A percentile compares a stretch with the other conserved stretches of the same genome.
phyloP scores from a whole-genome alignment of 2,329 filamentous ascomycete species.

The Teratosphaeria destructans region DNA sequence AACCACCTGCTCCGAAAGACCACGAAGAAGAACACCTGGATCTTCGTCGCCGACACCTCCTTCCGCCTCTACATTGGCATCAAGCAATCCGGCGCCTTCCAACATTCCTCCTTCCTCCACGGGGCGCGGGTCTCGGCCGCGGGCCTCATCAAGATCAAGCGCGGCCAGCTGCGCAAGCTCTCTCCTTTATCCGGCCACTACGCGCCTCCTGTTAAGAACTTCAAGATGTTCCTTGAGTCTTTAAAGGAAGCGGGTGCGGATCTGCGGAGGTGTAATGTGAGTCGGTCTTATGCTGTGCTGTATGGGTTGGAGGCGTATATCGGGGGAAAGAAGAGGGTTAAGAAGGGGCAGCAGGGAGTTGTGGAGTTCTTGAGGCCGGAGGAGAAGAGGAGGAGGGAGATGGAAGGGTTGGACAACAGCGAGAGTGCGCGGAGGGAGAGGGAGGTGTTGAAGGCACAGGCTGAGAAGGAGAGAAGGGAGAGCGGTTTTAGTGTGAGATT shows the following conservation, averaged over 20 bases:
- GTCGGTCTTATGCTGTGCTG: slow-evolving; percentile 70
- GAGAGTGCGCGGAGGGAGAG: slow-evolving; percentile 52
- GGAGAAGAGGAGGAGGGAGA: slow-evolving; percentile 37
- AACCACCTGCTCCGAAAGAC: slow-evolving; percentile 70
- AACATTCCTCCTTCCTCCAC: slow-evolving; percentile 82
- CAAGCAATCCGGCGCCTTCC: slow-evolving; percentile 79
- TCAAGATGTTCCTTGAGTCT: slow-evolving; percentile 66
- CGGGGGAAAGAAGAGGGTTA: slow-evolving; percentile 56
- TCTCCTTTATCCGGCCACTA: slow-evolving; percentile 68
- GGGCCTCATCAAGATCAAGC: slow-evolving; percentile 73
- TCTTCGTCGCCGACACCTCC: slow-evolving; percentile 79
- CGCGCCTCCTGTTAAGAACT: slow-evolving; percentile 71
- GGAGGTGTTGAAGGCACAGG: slow-evolving; percentile 34
- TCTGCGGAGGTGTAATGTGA: slow-evolving; percentile 67
- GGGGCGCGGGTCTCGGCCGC: slow-evolving; percentile 73
- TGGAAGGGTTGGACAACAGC: slow-evolving; percentile 47
- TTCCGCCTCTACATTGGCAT: slow-evolving; percentile 84
- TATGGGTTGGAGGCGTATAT: slow-evolving; percentile 74
- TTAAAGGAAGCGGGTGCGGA: slow-evolving; percentile 67
- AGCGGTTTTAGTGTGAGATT: slow-evolving; percentile 27
- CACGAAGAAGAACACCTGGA: slow-evolving; percentile 83
- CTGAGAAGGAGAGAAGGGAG: slow-evolving; percentile 29
- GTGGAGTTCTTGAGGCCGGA: slow-evolving; percentile 51
- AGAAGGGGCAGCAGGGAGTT: slow-evolving; percentile 42
- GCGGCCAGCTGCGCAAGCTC: slow-evolving; percentile 64